These are phyloP conservation scores for Penicillium sp. DNA, from an alignment of 2,329 filamentous ascomycete genomes.

Conservation along the genomic window DNA sequence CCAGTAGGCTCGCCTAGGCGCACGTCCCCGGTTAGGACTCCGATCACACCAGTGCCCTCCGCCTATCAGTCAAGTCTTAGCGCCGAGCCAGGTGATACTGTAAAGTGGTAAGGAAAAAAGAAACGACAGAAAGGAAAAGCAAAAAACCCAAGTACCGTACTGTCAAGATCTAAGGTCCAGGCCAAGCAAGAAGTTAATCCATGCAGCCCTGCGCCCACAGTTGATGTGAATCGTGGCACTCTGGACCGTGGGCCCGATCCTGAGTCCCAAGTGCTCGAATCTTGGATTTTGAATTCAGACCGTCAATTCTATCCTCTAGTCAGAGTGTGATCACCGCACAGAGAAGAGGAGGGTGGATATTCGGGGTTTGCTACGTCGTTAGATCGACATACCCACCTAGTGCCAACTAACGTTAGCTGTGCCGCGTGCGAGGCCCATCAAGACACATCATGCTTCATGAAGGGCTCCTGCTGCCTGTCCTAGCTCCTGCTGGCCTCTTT, in stretches of 20 bases:
- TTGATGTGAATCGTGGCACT: neutral
- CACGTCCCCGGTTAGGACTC: neutral
- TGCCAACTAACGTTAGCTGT: neutral
- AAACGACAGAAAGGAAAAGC: neutral
- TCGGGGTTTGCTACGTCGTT: neutral
- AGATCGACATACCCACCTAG: neutral
- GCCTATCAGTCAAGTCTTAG: neutral
- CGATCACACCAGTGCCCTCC: neutral
- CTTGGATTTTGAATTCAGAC: neutral
- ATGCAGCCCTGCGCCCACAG: neutral
- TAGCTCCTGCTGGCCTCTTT: neutral
- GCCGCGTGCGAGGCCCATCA: neutral
- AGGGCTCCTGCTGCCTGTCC: neutral
- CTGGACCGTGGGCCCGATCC: neutral
- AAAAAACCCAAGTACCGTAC: neutral
- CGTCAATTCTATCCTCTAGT: neutral
- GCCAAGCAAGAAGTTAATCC: neutral
- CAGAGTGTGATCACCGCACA: neutral
- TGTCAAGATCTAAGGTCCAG: neutral
- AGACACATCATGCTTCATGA: neutral
- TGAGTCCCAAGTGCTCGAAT: neutral
- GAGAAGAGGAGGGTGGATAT: neutral
- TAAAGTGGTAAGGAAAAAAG: neutral
- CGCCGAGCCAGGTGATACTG: constrained; percentile 1
- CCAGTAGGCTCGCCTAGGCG: neutral